Percentiles rank a stretch among this genome's conserved stretches.
phyloP scores from a whole-genome alignment of 768 basidiomycete genomes.

The Kondoa subrosea region DNA sequence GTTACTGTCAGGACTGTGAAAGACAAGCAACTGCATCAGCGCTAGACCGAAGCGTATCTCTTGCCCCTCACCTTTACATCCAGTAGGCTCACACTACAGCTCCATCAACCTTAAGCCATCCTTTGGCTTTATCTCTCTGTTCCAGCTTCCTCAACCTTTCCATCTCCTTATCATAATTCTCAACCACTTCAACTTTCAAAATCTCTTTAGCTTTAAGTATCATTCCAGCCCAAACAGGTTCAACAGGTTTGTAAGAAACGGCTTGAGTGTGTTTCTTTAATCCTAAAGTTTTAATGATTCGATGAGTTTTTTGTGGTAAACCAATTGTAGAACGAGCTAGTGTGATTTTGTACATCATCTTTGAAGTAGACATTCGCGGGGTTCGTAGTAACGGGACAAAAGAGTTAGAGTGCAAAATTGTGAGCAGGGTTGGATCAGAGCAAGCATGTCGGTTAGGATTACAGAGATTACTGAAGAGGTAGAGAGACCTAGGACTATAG shows the following conservation, averaged over 20 bases:
- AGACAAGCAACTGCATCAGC: neutral
- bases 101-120: neutral
- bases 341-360: slow-evolving; percentile 2
- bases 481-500: neutral
- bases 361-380: neutral
- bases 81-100: neutral
- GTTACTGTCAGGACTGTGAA: neutral
- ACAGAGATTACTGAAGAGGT: neutral
- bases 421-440: too few species aligned
- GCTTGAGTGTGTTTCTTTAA: slow-evolving; percentile 1
- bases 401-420: neutral
- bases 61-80: neutral
- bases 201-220: slow-evolving; percentile 3
- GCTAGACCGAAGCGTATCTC: too few species aligned
- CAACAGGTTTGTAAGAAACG: slow-evolving; percentile 4
- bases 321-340: slow-evolving; percentile 1
- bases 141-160: neutral
- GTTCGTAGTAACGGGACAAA: neutral
- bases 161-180: neutral
- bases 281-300: neutral
- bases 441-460: neutral
- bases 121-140: neutral
- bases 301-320: neutral
- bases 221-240: neutral
- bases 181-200: neutral